Conservation (phyloP, 1,284 basidiomycete species). For the Nidula niveotomentosa region DNA sequence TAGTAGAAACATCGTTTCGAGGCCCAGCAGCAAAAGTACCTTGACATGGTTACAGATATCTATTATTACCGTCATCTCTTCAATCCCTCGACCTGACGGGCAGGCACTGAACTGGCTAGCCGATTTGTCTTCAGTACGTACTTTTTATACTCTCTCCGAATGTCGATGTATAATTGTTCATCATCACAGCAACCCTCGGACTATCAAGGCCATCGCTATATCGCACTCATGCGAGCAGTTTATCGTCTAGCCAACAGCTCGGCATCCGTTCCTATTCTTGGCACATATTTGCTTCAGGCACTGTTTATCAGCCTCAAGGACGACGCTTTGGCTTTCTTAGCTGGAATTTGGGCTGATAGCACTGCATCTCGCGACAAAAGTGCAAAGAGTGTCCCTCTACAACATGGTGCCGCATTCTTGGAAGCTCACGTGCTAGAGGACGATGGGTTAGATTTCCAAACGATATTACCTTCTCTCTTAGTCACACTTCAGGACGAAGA, state of each 20-base stretch:
- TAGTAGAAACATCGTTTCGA: conserved; percentile 47
- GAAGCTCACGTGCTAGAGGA: conserved; percentile 60
- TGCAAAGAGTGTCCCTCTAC: conserved; percentile 38
- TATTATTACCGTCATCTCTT: conserved; percentile 46
- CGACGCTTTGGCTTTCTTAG: conserved; percentile 80
- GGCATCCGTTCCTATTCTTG: conserved; percentile 41
- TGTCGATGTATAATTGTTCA: too few relatives aligned
- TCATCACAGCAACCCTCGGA: conserved; percentile 17
- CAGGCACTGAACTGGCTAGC: conserved; percentile 49
- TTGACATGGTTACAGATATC: conserved; percentile 54
- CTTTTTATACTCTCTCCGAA: too few relatives aligned
- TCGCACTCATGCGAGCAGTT: conserved; percentile 54
- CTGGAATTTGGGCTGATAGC: conserved; percentile 54
- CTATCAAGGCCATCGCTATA: conserved; percentile 40
- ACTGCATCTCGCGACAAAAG: too few relatives aligned
- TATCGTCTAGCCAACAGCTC: conserved; percentile 66
- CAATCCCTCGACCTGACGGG: conserved; percentile 44
- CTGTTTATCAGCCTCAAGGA: conserved; percentile 74
- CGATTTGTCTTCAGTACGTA: conserved; percentile 3
- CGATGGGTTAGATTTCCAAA: conserved; percentile 82
- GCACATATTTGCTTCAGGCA: conserved; percentile 56
- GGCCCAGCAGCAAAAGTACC: conserved; percentile 59
- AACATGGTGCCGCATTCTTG: conserved; percentile 75
- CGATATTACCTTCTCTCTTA: conserved; percentile 77
- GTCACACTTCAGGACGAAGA: conserved; percentile 60